These are phyloP conservation scores for Plantago coronopus DNA, from an alignment of 305 asterid genomes.

Conservation along the genomic window DNA sequence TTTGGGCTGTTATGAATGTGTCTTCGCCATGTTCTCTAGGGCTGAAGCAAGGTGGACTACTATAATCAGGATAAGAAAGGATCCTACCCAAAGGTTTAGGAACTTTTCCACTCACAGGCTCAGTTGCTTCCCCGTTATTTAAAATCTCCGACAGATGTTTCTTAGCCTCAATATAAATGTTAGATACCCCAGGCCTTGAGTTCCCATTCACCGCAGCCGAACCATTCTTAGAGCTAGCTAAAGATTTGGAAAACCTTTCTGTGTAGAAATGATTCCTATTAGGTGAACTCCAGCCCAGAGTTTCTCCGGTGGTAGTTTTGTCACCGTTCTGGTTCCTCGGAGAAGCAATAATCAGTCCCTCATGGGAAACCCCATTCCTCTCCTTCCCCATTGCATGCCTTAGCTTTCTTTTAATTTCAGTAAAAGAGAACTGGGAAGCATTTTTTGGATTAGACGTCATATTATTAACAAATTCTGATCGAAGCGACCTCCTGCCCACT, in stretches of 20 bases:
- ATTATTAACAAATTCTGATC: conserved; percentile 27
- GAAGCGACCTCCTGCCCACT: conserved; percentile 30
- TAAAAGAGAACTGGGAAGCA: conserved; percentile 66
- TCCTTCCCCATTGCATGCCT: conserved; percentile 88
- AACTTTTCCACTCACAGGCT: conserved; percentile 32
- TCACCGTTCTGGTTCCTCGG: conserved; percentile 45
- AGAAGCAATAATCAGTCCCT: conserved; percentile 25
- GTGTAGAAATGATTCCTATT: conserved; percentile 82
- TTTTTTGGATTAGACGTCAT: conserved; percentile 32
- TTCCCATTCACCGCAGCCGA: conserved; percentile 32
- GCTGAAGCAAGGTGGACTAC: conserved; percentile 54
- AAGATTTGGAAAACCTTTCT: conserved; percentile 58
- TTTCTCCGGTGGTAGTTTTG: conserved; percentile 49
- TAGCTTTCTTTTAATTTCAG: conserved; percentile 77
- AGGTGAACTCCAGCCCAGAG: conserved; percentile 82
- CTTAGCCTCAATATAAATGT: conserved; percentile 78
- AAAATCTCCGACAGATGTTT: conserved; percentile 87
- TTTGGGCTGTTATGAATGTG: conserved; percentile 37
- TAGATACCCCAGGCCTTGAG: conserved; percentile 44
- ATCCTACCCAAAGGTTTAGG: conserved; percentile 74
- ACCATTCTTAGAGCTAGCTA: conserved; percentile 42
- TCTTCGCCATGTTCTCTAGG: conserved; percentile 50
- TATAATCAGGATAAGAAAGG: conserved; percentile 69
- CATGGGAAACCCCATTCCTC: conserved; percentile 38
- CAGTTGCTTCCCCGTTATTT: conserved; percentile 40